Evolutionary conservation across 176 grass and related monocot species (phyloP).

Genomic region (Carex scoparia): DNA sequence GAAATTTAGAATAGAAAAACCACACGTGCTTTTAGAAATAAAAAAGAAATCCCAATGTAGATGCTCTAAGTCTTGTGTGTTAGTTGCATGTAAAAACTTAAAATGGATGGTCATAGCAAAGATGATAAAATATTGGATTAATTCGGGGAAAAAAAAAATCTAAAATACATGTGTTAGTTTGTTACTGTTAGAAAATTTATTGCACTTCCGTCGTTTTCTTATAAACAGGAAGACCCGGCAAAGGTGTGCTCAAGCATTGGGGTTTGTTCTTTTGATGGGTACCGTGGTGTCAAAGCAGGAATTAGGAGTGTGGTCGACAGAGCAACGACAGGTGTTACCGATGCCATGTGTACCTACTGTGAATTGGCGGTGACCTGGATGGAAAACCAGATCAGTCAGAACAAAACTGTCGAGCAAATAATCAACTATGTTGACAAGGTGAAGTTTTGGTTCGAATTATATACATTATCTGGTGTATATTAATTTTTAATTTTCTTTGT

Average conservation of each 20-base stretch:
- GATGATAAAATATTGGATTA: neutral
- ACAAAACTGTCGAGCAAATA: slow-evolving; percentile 36
- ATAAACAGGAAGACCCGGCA: slow-evolving; percentile 31
- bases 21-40: too few species aligned
- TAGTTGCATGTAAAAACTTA: neutral
- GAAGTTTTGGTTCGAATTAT: neutral
- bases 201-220: neutral
- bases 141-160: neutral
- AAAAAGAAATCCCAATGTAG: too few species aligned
- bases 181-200: neutral
- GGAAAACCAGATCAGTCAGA: slow-evolving; percentile 38
- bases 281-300: slow-evolving; percentile 26
- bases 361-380: slow-evolving; percentile 46
- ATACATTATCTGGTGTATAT: neutral
- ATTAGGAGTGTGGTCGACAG: slow-evolving; percentile 37
- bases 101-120: neutral
- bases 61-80: neutral
- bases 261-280: slow-evolving; percentile 32
- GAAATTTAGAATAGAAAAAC: too few species aligned
- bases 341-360: slow-evolving; percentile 39
- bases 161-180: neutral
- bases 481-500: neutral
- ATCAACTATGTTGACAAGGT: slow-evolving; percentile 44
- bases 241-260: slow-evolving; percentile 44
- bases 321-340: neutral